Conservation (phyloP, 164 flowering plant species). For the Chloranthus sessilifolius region DNA sequence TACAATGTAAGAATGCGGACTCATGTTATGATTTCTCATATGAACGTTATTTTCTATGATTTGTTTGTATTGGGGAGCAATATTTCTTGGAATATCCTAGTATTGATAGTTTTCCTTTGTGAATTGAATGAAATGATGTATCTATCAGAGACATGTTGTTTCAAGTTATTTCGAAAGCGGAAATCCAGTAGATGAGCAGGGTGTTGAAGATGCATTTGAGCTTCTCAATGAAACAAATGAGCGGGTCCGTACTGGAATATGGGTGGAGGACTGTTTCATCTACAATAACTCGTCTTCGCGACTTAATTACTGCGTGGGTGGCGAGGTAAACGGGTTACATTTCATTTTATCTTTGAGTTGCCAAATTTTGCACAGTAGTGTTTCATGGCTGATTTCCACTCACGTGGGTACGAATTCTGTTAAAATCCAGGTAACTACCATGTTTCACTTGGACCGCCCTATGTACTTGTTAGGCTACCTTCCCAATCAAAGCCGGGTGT, state of each 20-base stretch:
- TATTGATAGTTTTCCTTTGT: no score
- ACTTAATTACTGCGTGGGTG: slow-evolving; percentile 97
- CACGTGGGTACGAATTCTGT: not conserved
- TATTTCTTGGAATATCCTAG: no score
- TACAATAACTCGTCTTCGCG: slow-evolving; percentile 93
- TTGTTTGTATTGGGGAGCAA: no score
- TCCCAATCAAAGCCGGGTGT: slow-evolving; percentile 93
- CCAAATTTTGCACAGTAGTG: not conserved
- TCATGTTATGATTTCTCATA: not conserved
- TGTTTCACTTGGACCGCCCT: slow-evolving; percentile 98
- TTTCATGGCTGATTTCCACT: not conserved
- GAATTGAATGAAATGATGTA: no score
- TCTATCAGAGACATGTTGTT: slow-evolving; percentile 76
- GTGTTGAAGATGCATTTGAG: slow-evolving; percentile 97
- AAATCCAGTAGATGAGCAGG: slow-evolving; percentile 81
- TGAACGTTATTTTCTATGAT: no score
- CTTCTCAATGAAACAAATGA: slow-evolving; percentile 91
- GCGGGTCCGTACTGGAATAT: slow-evolving; percentile 87
- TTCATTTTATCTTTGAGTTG: not conserved
- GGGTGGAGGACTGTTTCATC: slow-evolving; percentile 98
- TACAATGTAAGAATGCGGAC: slow-evolving; percentile 63
- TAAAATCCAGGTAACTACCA: slow-evolving; percentile 76
- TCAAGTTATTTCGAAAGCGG: slow-evolving; percentile 82
- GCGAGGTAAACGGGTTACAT: slow-evolving; percentile 59
- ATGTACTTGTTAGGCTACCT: slow-evolving; percentile 98